These are phyloP conservation scores for Ophiocordyceps australis DNA, from an alignment of 2,329 filamentous ascomycete genomes.

Conservation along the genomic window DNA sequence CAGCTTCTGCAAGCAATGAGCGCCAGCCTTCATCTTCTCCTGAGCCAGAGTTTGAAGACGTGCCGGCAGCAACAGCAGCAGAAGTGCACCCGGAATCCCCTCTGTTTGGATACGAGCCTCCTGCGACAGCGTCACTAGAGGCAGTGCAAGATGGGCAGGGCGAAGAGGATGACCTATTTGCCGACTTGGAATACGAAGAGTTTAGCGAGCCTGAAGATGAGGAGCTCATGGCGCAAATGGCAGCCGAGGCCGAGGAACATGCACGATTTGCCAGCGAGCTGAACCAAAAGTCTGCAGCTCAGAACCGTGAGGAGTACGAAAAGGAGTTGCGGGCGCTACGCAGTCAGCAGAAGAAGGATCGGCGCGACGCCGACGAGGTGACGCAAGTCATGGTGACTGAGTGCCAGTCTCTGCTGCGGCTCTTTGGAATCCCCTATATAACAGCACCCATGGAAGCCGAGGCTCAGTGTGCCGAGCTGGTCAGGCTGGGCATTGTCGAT, in stretches of 20 bases:
- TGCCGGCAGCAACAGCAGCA: conserved; percentile 7
- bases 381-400: conserved; percentile 92
- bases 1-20: neutral
- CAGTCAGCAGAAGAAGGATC: conserved; percentile 90
- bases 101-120: conserved; percentile 4
- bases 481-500: conserved; percentile 73
- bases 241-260: conserved; percentile 83
- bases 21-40: conserved; percentile 14
- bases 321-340: conserved; percentile 72
- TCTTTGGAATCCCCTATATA: conserved; percentile 91
- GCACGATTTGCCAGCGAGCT: conserved; percentile 79
- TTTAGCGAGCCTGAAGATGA: conserved; percentile 85
- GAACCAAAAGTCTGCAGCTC: conserved; percentile 52
- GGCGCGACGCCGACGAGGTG: conserved; percentile 89
- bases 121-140: too few species aligned
- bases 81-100: neutral
- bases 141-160: too few species aligned
- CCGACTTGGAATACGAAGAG: conserved; percentile 50
- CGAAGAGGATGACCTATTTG: conserved; percentile 22
- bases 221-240: conserved; percentile 71
- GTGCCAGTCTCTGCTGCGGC: conserved; percentile 73
- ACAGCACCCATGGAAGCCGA: conserved; percentile 98
- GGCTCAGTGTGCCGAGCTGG: conserved; percentile 88
- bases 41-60: conserved; percentile 17
- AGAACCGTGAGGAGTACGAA: conserved; percentile 69